These are phyloP conservation scores for Backusella tarrabulga DNA, from an alignment of 192 early-diverging fungal species.

Conservation along the genomic window DNA sequence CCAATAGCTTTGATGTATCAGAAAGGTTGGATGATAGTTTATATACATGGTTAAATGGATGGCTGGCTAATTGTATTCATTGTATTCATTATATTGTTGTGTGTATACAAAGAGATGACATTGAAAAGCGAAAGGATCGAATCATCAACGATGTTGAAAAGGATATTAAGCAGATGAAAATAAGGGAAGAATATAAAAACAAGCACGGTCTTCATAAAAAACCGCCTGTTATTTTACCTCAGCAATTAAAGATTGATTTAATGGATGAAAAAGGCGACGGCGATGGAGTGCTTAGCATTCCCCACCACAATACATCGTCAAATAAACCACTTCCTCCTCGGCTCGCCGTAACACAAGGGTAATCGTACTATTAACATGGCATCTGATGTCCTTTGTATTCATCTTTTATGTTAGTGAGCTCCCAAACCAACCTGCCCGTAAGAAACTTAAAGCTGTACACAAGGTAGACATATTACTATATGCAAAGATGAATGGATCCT, in stretches of 20 bases:
- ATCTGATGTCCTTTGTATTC: too few species aligned
- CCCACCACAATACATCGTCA: not conserved
- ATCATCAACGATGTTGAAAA: slow-evolving; percentile 7
- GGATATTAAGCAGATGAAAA: slow-evolving; percentile 20
- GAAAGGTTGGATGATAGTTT: not conserved
- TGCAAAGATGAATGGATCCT: not conserved
- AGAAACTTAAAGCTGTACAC: not conserved
- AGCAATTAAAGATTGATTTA: slow-evolving; percentile 8
- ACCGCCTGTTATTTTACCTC: slow-evolving; percentile 13
- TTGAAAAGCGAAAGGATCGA: slow-evolving; percentile 20
- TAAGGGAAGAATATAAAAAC: slow-evolving; percentile 22
- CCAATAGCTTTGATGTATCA: not conserved
- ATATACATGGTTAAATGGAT: not conserved
- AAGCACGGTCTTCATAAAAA: slow-evolving; percentile 34
- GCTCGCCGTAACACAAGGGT: not conserved
- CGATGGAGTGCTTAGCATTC: not conserved
- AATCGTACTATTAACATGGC: not conserved
- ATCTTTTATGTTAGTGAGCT: not conserved
- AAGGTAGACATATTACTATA: not conserved
- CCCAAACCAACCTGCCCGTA: not conserved
- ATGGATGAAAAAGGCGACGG: not conserved
- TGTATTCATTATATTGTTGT: too few species aligned
- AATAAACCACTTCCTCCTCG: not conserved
- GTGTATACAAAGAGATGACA: slow-evolving; percentile 3
- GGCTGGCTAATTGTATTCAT: not conserved